Conservation (phyloP, 352 stramenopile species). For the Pythium periplocum region DNA sequence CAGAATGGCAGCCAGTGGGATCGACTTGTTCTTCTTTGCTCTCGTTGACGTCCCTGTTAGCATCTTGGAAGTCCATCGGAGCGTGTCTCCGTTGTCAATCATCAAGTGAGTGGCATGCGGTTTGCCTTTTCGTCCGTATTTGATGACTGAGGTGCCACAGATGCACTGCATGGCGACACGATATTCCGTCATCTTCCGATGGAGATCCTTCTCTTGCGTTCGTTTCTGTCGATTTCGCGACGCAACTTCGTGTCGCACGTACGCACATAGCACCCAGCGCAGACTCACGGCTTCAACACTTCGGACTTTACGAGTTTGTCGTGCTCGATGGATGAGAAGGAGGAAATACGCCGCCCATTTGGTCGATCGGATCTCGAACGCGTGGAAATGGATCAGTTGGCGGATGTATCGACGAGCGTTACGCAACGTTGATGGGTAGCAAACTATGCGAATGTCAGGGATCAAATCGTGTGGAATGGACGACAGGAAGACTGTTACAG, state of each 20-base stretch:
- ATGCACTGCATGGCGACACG: conserved; percentile 79
- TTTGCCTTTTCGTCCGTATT: conserved; percentile 78
- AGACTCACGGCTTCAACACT: conserved; percentile 38
- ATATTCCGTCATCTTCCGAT: conserved; percentile 82
- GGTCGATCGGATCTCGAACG: conserved; percentile 75
- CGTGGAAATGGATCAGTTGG: conserved; percentile 35
- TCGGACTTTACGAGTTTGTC: conserved; percentile 21
- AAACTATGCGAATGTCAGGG: conserved; percentile 38
- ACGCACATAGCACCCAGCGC: conserved; percentile 57
- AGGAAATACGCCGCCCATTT: conserved; percentile 81
- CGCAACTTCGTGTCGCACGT: conserved; percentile 42
- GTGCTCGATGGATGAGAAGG: conserved; percentile 39
- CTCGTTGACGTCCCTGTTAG: conserved; percentile 16
- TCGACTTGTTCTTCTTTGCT: conserved; percentile 43
- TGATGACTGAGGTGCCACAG: conserved; percentile 59
- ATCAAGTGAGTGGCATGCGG: conserved; percentile 67
- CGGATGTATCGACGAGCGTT: conserved; percentile 27
- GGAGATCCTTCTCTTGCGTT: conserved; percentile 42
- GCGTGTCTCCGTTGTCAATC: conserved; percentile 72
- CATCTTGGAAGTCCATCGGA: conserved; percentile 80
- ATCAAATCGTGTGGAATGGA: conserved; percentile 33
- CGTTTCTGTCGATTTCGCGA: conserved; percentile 37
- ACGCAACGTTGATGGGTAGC: conserved; percentile 19
- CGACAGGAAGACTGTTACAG: conserved; percentile 16
- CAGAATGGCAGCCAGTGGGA: conserved; percentile 53